Evolutionary conservation across 768 basidiomycete genomes (phyloP), one percentile per base, ranked within the genome.

Genomic region (Lactifluus pinguis): DNA sequence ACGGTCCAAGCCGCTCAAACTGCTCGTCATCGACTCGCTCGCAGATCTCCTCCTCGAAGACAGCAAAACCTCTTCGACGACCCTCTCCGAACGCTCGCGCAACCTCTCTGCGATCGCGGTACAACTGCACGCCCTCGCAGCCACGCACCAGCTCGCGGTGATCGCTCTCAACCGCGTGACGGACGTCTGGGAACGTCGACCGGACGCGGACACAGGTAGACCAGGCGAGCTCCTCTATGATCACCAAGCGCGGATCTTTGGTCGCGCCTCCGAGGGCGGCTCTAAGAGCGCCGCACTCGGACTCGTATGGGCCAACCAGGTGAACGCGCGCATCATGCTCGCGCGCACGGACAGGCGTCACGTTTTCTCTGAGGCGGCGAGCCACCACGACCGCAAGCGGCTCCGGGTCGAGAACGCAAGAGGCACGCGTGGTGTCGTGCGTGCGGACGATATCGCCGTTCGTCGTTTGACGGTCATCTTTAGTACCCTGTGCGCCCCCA

Each of bases 221-320:
- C 68, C 67, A 3, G 70, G 69, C 5, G 76, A 79, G 39, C 73
- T 89, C 34, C 60, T 80, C 9, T 97, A 95, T 68, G 77, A 78
- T 4, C 80, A 83, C 19, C 92, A 95, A 68, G 79, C 85, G 3
- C 80, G 81, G 17, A 85, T 86, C 83, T 97, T 95, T 70, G 80
- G 79, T 44, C 80, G 85, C 17, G 82, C 83, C 38, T 38, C 38
- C 25, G 79, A 83, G 66, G 81, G 75, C 55, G 69, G 82, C 25
- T 78, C 81, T 0, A 92, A 93, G 68, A 89, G 95, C 72, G 92
- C 89, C 0, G 83, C 81, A 42, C 75, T 98, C 2, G 95, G 95
- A 3, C 83, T 97, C 53, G 85, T 84, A 9, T 98, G 95, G 95
- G 89, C 95, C 15, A 98, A 95, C 71, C 87, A 92, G 68, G 78